Evolutionary conservation across 208 protist genomes (phyloP).

Genomic region (Trichomonas vaginalis): DNA sequence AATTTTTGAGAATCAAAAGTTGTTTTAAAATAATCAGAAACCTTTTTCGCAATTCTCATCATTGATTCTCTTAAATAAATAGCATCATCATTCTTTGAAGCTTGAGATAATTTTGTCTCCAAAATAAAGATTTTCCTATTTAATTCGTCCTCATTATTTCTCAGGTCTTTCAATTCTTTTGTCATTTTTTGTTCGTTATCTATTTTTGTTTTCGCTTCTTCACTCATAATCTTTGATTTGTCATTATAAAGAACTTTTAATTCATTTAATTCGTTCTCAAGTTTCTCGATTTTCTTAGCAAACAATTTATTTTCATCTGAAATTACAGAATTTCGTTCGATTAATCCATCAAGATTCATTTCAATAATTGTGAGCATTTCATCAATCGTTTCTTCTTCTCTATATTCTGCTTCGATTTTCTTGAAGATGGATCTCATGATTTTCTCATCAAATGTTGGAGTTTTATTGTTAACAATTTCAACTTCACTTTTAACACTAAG

Average conservation of each 20-base stretch:
- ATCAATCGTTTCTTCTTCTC: background rate
- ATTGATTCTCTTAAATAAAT: background rate
- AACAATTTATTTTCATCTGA: background rate
- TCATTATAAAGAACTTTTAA: background rate
- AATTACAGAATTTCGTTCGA: background rate
- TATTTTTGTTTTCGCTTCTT: background rate
- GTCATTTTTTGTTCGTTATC: background rate
- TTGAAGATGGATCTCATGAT: background rate
- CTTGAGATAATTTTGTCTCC: background rate
- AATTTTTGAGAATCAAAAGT: background rate
- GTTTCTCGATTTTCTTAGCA: background rate
- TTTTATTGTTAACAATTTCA: background rate
- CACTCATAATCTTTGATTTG: background rate
- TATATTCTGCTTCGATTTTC: background rate
- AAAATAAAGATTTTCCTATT: background rate
- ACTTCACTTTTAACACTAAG: too few species aligned
- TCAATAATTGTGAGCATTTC: background rate
- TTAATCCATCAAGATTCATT: background rate
- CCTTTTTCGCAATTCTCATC: background rate
- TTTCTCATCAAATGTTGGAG: background rate
- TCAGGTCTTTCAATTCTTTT: background rate
- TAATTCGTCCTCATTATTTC: background rate
- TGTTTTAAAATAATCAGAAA: background rate
- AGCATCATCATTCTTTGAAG: background rate
- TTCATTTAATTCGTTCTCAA: background rate